Conservation (phyloP, 441 rosid genomes). For the Eruca vesicaria region DNA sequence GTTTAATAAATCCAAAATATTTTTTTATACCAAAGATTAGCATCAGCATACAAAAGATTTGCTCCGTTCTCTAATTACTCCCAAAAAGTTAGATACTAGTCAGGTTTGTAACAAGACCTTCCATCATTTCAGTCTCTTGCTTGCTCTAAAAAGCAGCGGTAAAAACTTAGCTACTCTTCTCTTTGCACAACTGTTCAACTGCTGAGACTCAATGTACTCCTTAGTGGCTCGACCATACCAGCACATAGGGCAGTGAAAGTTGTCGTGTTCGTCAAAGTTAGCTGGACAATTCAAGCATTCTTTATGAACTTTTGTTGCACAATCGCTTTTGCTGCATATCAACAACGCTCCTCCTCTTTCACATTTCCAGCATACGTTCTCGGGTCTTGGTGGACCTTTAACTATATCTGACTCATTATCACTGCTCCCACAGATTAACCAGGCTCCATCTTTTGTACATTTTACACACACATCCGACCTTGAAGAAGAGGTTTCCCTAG, state of each 20-base stretch:
- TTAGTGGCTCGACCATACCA: not conserved
- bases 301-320: not conserved
- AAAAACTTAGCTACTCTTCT: not conserved
- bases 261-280: not conserved
- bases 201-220: not conserved
- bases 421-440: constrained; percentile 23
- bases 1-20: too few species aligned
- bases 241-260: not conserved
- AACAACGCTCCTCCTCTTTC: not conserved
- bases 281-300: not conserved
- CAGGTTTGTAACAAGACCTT: not conserved
- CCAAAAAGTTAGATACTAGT: too few species aligned
- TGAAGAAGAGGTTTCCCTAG: not conserved
- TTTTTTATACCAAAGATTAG: too few species aligned
- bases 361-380: not conserved
- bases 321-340: not conserved
- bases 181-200: not conserved
- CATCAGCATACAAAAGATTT: too few species aligned
- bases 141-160: not conserved
- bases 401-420: constrained; percentile 6
- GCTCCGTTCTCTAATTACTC: too few species aligned
- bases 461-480: constrained; percentile 2
- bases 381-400: not conserved
- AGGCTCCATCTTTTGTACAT: constrained; percentile 27
- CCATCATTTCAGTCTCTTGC: not conserved